A percentile compares a stretch with the other conserved stretches of the same genome.
These are phyloP conservation scores for Pisolithus marmoratus DNA, from an alignment of 768 basidiomycete genomes.

Conservation along the genomic window DNA sequence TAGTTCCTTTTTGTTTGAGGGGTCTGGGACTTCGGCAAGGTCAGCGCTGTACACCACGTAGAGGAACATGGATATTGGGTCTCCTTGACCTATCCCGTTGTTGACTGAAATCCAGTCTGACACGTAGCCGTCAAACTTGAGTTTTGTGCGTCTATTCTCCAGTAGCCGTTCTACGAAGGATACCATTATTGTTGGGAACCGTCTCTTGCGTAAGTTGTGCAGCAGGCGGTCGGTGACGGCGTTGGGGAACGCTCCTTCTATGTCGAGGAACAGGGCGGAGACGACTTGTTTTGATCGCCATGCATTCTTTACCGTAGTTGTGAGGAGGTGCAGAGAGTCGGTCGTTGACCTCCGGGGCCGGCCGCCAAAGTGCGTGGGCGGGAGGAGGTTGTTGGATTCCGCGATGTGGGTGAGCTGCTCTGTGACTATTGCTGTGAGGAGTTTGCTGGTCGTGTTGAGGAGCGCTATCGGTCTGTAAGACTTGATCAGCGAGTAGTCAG, in stretches of 20 bases:
- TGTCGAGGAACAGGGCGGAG: slow-evolving; percentile 35
- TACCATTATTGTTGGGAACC: neutral
- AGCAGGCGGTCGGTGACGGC: slow-evolving; percentile 26
- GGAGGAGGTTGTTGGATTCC: slow-evolving; percentile 19
- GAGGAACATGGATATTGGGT: neutral
- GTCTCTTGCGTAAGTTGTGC: slow-evolving; percentile 23
- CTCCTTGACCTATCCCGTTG: neutral
- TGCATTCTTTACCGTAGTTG: slow-evolving; percentile 30
- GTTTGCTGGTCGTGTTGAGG: slow-evolving; percentile 14
- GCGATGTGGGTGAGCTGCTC: too few species aligned
- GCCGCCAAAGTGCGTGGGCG: slow-evolving; percentile 33
- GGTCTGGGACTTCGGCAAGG: neutral
- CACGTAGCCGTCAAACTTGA: neutral
- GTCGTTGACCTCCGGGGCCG: slow-evolving; percentile 33
- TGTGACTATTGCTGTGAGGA: too few species aligned
- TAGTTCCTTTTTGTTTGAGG: neutral
- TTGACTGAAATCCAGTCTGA: neutral
- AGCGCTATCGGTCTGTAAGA: slow-evolving; percentile 36
- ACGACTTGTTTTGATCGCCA: slow-evolving; percentile 33
- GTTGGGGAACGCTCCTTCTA: slow-evolving; percentile 40
- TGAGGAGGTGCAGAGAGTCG: slow-evolving; percentile 30
- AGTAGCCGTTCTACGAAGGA: neutral
- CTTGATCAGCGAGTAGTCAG: slow-evolving; percentile 28
- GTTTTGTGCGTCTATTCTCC: neutral
- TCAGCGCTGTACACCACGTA: neutral